Evolutionary conservation across 1,139 yeast genomes (phyloP), one percentile per base, ranked within the genome.

Genomic region (Insectozyma bohioensis): DNA sequence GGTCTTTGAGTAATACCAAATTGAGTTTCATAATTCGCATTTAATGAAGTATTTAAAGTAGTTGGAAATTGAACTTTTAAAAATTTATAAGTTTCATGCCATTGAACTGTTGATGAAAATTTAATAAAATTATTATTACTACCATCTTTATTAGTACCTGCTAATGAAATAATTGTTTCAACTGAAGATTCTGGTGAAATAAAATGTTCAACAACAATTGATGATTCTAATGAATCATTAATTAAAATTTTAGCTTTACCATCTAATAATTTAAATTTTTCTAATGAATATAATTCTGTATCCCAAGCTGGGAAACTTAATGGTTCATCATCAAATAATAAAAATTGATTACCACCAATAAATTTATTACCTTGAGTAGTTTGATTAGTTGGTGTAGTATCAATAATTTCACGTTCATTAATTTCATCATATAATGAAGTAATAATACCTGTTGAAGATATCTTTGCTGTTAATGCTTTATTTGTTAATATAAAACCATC

Each of bases 281-380:
- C 84, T 43, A 85, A 72, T 0, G 95, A 83, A 54, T 77, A 92
- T 40, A 88, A 70, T 54, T 92, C 98, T 0, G 97, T 90, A 54
- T 92, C 97, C 97, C 98, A 92, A 2, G 97, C 97, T 31, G 90
- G 96, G 78, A 81, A 90, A 38, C 74, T 80, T 50, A 87, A 65
- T 9, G 97, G 97, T 43, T 87, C 85, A 56, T 92, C 97, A 44
- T 88, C 92, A 50, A 85, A 85, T 36, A 92, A 54, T 2, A 86
- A 75, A 45, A 78, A 80, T 55, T 85, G 95, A 50, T 86, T 85
- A 21, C 88, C 95, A 21, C 87, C 87, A 24, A 49, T 40, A 21
- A 36, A 40, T 13, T 42, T 43, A 12, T 50, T 52, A 16, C 59
- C 58, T 23, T 31, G 35, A 24, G 67, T 71, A 7, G 82, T 76